Evolutionary conservation across 2,329 filamentous ascomycete genomes (phyloP).

Genomic region (Claviceps quebecensis): DNA sequence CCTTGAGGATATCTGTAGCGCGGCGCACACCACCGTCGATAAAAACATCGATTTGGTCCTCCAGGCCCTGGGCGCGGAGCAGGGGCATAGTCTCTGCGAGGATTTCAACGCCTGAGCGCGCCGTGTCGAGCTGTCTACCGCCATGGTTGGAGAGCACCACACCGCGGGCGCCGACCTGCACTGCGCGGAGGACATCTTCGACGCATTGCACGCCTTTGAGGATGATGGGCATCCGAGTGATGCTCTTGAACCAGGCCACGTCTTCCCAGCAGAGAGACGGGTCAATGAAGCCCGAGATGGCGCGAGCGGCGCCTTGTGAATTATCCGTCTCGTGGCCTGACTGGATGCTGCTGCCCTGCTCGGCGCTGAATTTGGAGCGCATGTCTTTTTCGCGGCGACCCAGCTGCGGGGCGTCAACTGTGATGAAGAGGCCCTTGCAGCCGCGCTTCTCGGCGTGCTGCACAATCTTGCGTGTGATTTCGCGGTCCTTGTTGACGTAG

Average conservation of each 20-base stretch:
- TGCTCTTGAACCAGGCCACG: conserved; percentile 78
- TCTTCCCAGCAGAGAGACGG: conserved; percentile 87
- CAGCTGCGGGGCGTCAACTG: conserved; percentile 90
- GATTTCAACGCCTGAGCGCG: conserved; percentile 77
- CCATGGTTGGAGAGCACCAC: conserved; percentile 95
- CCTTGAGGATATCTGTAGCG: conserved; percentile 90
- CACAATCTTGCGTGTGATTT: conserved; percentile 80
- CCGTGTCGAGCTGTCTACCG: conserved; percentile 84
- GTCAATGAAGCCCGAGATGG: conserved; percentile 95
- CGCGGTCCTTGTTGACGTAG: conserved; percentile 91
- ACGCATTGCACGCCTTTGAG: conserved; percentile 94
- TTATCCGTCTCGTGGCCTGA: conserved; percentile 62
- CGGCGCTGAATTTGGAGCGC: conserved; percentile 76
- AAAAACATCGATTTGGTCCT: conserved; percentile 72
- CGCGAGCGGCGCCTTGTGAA: conserved; percentile 81
- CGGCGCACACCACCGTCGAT: conserved; percentile 83
- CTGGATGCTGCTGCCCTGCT: conserved; percentile 74
- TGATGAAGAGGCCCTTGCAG: conserved; percentile 95
- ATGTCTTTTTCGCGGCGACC: conserved; percentile 95
- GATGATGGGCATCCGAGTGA: conserved; percentile 90
- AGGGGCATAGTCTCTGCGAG: conserved; percentile 89
- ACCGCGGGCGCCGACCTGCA: conserved; percentile 68
- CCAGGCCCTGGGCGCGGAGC: conserved; percentile 56
- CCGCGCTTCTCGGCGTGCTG: conserved; percentile 82
- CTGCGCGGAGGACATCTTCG: conserved; percentile 83